These are phyloP conservation scores for Eutrema heterophyllum DNA, from an alignment of 345 rosid species.

Conservation along the genomic window DNA sequence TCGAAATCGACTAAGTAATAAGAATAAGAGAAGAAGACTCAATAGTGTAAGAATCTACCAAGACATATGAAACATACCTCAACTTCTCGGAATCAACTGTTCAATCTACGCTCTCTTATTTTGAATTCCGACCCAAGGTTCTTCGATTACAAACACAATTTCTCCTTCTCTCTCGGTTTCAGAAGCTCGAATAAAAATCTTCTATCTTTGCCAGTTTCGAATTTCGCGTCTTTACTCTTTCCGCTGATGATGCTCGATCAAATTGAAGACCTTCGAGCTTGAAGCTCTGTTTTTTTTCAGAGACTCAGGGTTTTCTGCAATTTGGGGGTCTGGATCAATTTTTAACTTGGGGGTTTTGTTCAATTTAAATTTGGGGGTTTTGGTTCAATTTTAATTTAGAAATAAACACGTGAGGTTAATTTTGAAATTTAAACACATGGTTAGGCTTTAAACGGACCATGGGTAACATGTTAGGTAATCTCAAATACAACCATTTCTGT, in stretches of 20 bases:
- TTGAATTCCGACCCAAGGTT: neutral
- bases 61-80: neutral
- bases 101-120: neutral
- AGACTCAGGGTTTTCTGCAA: neutral
- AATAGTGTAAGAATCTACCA: neutral
- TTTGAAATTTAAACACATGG: no score
- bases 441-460: no score
- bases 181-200: neutral
- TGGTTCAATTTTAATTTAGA: no score
- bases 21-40: no score
- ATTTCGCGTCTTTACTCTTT: neutral
- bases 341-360: neutral
- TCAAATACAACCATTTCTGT: no score
- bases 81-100: neutral
- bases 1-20: neutral
- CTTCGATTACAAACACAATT: neutral
- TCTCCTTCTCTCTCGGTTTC: neutral
- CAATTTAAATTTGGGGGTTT: neutral
- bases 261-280: neutral
- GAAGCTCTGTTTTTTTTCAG: neutral
- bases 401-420: no score
- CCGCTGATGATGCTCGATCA: neutral
- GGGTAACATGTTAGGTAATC: no score
- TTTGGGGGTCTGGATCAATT: no score
- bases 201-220: neutral